These are phyloP conservation scores for Pleurotus citrinopileatus DNA, from an alignment of 768 basidiomycete genomes.

Conservation along the genomic window DNA sequence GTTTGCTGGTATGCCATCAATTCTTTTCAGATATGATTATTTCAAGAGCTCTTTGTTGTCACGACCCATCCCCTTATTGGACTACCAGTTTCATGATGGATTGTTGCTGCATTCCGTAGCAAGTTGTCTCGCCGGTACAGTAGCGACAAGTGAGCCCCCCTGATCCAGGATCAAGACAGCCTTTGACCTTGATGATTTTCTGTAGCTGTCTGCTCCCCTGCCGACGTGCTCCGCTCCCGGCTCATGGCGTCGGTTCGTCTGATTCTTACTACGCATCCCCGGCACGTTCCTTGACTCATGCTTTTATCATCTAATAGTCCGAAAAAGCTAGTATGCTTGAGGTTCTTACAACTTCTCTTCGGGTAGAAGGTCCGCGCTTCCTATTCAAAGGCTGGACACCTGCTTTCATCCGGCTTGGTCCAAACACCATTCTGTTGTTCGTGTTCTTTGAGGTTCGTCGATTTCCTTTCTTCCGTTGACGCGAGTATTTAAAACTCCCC, in stretches of 20 bases:
- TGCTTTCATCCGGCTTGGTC: slow-evolving; percentile 79
- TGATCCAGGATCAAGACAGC: background rate
- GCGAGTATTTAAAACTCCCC: background rate
- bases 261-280: slow-evolving; percentile 1
- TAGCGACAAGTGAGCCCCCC: slow-evolving; percentile 68
- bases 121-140: slow-evolving; percentile 67
- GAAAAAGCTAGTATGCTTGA: slow-evolving; percentile 44
- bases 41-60: slow-evolving; percentile 62
- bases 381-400: slow-evolving; percentile 91
- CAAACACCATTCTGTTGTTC: slow-evolving; percentile 82
- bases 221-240: slow-evolving; percentile 73
- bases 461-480: background rate
- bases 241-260: slow-evolving; percentile 70
- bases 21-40: slow-evolving; percentile 61
- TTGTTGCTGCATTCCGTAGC: slow-evolving; percentile 65
- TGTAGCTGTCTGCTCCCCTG: slow-evolving; percentile 74
- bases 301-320: slow-evolving; percentile 37
- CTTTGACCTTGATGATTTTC: slow-evolving; percentile 6
- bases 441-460: slow-evolving; percentile 74
- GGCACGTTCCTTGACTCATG: background rate
- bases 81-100: slow-evolving; percentile 64
- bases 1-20: slow-evolving; percentile 1
- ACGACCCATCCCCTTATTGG: slow-evolving; percentile 48
- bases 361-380: slow-evolving; percentile 73
- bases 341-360: slow-evolving; percentile 57